A percentile compares a stretch with the other conserved stretches of the same genome.
These are phyloP conservation scores for Olyra latifolia DNA, from an alignment of 176 grass and related monocot species.

Conservation along the genomic window DNA sequence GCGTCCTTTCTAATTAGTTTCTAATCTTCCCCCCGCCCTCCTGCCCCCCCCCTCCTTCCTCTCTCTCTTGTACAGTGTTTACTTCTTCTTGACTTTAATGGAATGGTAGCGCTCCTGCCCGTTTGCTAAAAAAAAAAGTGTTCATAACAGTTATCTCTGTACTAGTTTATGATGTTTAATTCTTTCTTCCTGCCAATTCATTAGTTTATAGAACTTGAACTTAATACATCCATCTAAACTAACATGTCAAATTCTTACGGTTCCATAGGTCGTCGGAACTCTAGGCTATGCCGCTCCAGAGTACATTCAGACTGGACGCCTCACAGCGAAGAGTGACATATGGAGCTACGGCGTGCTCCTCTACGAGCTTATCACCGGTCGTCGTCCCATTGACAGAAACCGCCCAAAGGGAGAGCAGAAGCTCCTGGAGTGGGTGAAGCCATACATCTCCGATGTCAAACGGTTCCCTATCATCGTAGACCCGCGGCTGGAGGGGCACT, in stretches of 20 bases:
- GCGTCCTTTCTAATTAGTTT: no score
- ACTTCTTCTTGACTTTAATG: no score
- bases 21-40: no score
- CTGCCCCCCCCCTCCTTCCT: no score
- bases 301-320: slow-evolving; percentile 89
- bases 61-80: no score
- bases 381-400: slow-evolving; percentile 80
- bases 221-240: slow-evolving; percentile 16
- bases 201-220: not conserved
- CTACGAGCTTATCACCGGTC: slow-evolving; percentile 91
- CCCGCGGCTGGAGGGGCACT: slow-evolving; percentile 62
- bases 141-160: no score
- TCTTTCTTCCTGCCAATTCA: not conserved
- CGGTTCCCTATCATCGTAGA: slow-evolving; percentile 81
- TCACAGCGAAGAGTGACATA: slow-evolving; percentile 82
- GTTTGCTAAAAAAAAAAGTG: no score
- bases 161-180: not conserved
- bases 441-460: slow-evolving; percentile 65
- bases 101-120: no score
- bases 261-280: slow-evolving; percentile 78
- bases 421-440: slow-evolving; percentile 96
- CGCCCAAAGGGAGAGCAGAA: slow-evolving; percentile 87
- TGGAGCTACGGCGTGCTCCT: slow-evolving; percentile 96
- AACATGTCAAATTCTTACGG: not conserved
- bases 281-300: slow-evolving; percentile 89